Evolutionary conservation across 305 asterid species (phyloP).

Genomic region (Plantago lanceolata): DNA sequence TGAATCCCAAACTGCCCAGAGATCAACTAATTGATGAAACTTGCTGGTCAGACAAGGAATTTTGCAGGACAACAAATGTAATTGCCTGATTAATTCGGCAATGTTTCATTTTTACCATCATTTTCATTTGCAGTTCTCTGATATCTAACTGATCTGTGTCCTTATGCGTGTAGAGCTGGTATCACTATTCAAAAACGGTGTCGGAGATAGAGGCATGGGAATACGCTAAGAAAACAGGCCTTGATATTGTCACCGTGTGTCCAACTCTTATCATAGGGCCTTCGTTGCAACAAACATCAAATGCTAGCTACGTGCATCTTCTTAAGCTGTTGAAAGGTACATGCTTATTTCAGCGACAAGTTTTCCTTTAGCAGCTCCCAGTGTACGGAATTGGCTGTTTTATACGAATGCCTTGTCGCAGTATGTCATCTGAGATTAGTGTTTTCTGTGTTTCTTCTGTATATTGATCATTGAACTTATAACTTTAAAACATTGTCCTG

Average conservation of each 20-base stretch:
- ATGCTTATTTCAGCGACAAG: too few relatives aligned
- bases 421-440: too few relatives aligned
- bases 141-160: conserved; percentile 5
- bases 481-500: too few relatives aligned
- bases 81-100: neutral
- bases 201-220: conserved; percentile 65
- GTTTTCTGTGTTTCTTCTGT: too few relatives aligned
- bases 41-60: conserved; percentile 73
- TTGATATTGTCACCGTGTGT: conserved; percentile 45
- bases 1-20: conserved; percentile 60
- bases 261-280: conserved; percentile 68
- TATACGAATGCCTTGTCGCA: too few relatives aligned
- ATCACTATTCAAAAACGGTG: conserved; percentile 54
- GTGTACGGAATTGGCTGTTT: neutral
- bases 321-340: conserved; percentile 60
- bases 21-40: conserved; percentile 49
- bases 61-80: conserved; percentile 64
- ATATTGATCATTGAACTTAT: too few relatives aligned
- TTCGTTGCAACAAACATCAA: conserved; percentile 47
- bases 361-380: neutral
- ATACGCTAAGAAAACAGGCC: conserved; percentile 51
- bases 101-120: neutral
- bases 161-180: conserved; percentile 57
- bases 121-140: neutral
- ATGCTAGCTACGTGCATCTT: conserved; percentile 57